Evolutionary conservation across 495 filamentous ascomycete species (phyloP).

Genomic region (Cercophora sp.): DNA sequence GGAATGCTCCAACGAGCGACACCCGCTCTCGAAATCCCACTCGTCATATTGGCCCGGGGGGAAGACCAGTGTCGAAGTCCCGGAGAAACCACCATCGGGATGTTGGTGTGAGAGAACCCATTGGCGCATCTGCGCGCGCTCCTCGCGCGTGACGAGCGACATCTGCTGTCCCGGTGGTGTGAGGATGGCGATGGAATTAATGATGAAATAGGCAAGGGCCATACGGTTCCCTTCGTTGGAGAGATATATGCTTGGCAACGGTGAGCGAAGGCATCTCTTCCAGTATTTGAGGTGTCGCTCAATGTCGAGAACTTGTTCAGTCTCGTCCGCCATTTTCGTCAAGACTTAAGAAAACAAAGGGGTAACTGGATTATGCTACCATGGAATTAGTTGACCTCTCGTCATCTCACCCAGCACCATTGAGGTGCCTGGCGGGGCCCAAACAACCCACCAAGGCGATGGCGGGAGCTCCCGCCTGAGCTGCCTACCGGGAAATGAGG

Average conservation of each 20-base stretch:
- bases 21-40: slow-evolving; percentile 29
- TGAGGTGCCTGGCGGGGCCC: too few relatives aligned
- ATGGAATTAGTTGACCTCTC: too few relatives aligned
- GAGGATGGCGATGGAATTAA: slow-evolving; percentile 44
- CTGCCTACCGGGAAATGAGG: too few relatives aligned
- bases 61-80: slow-evolving; percentile 56
- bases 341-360: too few relatives aligned
- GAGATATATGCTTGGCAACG: slow-evolving; percentile 76
- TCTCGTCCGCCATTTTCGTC: slow-evolving; percentile 23
- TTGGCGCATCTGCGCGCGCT: slow-evolving; percentile 31
- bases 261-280: slow-evolving; percentile 78
- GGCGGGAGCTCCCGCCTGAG: too few relatives aligned
- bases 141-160: slow-evolving; percentile 32
- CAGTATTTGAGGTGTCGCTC: slow-evolving; percentile 85
- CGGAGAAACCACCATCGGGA: slow-evolving; percentile 72
- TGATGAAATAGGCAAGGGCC: slow-evolving; percentile 79
- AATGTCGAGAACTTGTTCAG: slow-evolving; percentile 55
- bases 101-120: slow-evolving; percentile 73
- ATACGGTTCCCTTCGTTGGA: slow-evolving; percentile 86
- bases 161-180: slow-evolving; percentile 20
- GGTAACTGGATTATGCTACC: too few relatives aligned
- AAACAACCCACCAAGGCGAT: too few relatives aligned
- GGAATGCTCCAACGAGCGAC: slow-evolving; percentile 49
- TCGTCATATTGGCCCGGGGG: slow-evolving; percentile 31
- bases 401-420: not conserved